Percentiles rank a stretch among this genome's conserved stretches.
phyloP scores from a whole-genome alignment of 1,139 yeast genomes.

The Saccharomycopsis phalli region DNA sequence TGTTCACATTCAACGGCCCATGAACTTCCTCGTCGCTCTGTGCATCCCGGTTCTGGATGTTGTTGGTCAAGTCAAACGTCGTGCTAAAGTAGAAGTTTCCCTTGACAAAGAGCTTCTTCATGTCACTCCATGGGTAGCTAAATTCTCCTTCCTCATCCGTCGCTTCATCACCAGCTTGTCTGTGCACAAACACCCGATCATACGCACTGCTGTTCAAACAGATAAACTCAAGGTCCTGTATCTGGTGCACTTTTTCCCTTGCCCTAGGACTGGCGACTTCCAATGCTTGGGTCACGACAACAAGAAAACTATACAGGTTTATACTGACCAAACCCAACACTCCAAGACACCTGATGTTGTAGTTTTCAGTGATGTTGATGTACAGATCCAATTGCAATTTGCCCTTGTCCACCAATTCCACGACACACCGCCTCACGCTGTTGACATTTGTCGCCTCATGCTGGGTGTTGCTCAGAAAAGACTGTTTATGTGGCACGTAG shows the following conservation, averaged over 20 bases:
- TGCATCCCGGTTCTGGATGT: conserved; percentile 46
- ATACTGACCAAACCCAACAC: conserved; percentile 51
- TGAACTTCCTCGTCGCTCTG: conserved; percentile 23
- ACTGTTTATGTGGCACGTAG: conserved; percentile 6
- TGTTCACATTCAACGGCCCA: conserved; percentile 38
- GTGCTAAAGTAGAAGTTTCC: conserved; percentile 62
- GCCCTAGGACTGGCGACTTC: conserved; percentile 54
- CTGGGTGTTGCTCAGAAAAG: not conserved
- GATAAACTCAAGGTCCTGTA: conserved; percentile 52
- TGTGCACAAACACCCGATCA: conserved; percentile 33
- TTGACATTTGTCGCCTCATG: conserved; percentile 1
- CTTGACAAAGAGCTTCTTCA: conserved; percentile 45
- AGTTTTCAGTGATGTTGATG: conserved; percentile 32
- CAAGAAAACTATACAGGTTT: conserved; percentile 46
- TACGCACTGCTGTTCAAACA: conserved; percentile 51
- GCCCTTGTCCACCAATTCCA: conserved; percentile 40
- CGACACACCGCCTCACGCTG: conserved; percentile 30
- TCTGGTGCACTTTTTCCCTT: conserved; percentile 42
- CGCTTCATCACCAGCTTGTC: conserved; percentile 12
- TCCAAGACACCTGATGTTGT: conserved; percentile 37
- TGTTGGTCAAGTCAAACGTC: conserved; percentile 56
- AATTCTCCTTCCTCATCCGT: not conserved
- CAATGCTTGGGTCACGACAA: conserved; percentile 47
- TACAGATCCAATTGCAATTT: conserved; percentile 34
- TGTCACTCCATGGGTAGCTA: conserved; percentile 52